Evolutionary conservation across 2,329 filamentous ascomycete species (phyloP).

Genomic region (Sporothrix schenckii): DNA sequence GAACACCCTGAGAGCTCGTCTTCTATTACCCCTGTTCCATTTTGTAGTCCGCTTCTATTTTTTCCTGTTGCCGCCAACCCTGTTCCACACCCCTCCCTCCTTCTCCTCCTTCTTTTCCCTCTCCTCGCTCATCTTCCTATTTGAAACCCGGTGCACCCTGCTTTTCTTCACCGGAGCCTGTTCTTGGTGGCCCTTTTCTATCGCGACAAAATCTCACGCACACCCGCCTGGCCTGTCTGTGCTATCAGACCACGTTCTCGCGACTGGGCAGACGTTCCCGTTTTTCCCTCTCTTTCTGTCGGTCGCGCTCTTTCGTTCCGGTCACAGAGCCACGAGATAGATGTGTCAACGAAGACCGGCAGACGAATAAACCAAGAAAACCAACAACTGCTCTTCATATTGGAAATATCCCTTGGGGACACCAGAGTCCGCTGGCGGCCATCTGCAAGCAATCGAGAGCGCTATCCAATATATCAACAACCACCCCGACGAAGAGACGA

Average conservation of each 20-base stretch:
- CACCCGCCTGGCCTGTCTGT: slow-evolving; percentile 24
- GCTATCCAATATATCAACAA: background rate
- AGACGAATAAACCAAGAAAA: background rate
- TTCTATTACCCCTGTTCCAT: slow-evolving; percentile 18
- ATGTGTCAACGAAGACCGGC: slow-evolving; percentile 1
- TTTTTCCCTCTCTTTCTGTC: slow-evolving; percentile 14
- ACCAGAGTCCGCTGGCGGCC: slow-evolving; percentile 28
- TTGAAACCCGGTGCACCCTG: slow-evolving; percentile 36
- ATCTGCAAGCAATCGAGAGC: slow-evolving; percentile 5
- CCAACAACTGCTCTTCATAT: background rate
- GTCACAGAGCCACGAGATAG: slow-evolving; percentile 2
- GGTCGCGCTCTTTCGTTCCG: slow-evolving; percentile 9
- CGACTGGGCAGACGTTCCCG: slow-evolving; percentile 30
- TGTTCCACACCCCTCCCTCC: slow-evolving; percentile 14
- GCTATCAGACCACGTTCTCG: slow-evolving; percentile 30
- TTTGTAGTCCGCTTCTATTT: background rate
- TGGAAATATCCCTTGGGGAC: background rate
- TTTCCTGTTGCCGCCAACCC: slow-evolving; percentile 12
- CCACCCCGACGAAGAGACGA: background rate
- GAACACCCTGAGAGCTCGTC: background rate
- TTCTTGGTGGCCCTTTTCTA: slow-evolving; percentile 21
- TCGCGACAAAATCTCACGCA: slow-evolving; percentile 17
- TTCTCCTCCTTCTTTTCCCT: slow-evolving; percentile 10
- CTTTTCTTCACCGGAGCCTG: slow-evolving; percentile 24
- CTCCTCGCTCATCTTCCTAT: slow-evolving; percentile 31